Percentiles rank a stretch among this genome's conserved stretches.
Conservation (phyloP, 1,284 basidiomycete species). For the Wolfiporia cocos region DNA sequence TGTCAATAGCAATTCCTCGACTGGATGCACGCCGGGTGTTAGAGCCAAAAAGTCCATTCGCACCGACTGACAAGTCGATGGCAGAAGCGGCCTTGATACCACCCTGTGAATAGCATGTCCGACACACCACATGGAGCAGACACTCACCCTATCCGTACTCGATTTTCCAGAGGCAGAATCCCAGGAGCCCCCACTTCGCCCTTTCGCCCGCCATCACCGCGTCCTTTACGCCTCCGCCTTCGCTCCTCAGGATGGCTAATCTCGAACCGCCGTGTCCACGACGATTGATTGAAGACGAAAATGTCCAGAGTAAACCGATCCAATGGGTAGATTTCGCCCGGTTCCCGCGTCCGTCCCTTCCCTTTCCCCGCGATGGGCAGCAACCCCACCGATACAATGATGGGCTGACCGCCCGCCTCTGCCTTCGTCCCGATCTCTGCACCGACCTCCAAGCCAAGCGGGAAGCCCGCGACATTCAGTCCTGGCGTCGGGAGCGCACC, state of each 20-base stretch:
- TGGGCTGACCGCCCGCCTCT: slow-evolving; percentile 39
- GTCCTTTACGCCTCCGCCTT: slow-evolving; percentile 37
- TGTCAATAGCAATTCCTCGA: slow-evolving; percentile 68
- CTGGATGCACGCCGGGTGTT: slow-evolving; percentile 71
- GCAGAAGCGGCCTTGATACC: slow-evolving; percentile 61
- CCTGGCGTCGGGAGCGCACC: slow-evolving; percentile 48
- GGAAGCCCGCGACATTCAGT: slow-evolving; percentile 36
- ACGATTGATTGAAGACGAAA: slow-evolving; percentile 84
- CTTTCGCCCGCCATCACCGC: slow-evolving; percentile 25
- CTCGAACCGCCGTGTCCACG: slow-evolving; percentile 73
- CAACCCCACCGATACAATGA: slow-evolving; percentile 74
- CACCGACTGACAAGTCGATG: slow-evolving; percentile 81
- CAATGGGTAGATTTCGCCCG: slow-evolving; percentile 50
- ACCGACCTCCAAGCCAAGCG: slow-evolving; percentile 7
- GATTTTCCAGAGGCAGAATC: slow-evolving; percentile 74
- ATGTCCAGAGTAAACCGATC: slow-evolving; percentile 81
- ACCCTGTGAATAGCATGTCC: background rate
- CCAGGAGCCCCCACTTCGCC: slow-evolving; percentile 43
- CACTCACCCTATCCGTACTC: slow-evolving; percentile 75
- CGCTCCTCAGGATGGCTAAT: slow-evolving; percentile 62
- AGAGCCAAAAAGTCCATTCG: slow-evolving; percentile 82
- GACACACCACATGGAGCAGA: background rate
- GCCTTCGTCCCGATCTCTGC: slow-evolving; percentile 13
- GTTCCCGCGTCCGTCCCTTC: slow-evolving; percentile 15
- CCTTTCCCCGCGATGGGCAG: slow-evolving; percentile 29